These are phyloP conservation scores for Boletellus emodensis DNA, from an alignment of 768 basidiomycete genomes.

Conservation along the genomic window DNA sequence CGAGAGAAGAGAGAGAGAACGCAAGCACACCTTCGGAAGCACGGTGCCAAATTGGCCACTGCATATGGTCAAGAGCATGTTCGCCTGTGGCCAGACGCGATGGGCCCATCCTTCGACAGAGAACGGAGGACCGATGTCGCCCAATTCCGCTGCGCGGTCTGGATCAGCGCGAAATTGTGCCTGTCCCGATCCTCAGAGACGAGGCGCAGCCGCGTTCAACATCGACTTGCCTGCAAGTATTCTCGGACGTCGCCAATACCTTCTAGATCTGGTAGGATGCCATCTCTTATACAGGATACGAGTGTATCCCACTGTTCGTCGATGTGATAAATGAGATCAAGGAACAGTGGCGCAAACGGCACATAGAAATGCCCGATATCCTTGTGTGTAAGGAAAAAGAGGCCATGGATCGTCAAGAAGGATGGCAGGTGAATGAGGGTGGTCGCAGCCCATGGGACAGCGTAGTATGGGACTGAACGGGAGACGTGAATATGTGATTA, in stretches of 20 bases:
- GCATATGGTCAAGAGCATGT: conserved; percentile 3
- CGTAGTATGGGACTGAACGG: conserved; percentile 5
- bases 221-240: conserved; percentile 12
- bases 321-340: conserved; percentile 6
- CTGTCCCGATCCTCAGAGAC: background rate
- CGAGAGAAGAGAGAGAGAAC: background rate
- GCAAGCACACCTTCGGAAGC: conserved; percentile 13
- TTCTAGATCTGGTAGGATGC: conserved; percentile 15
- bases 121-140: conserved; percentile 14
- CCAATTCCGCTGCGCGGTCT: conserved; percentile 17
- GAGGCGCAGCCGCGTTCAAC: background rate
- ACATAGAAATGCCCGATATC: background rate
- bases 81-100: conserved; percentile 17
- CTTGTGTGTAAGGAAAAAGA: conserved; percentile 14
- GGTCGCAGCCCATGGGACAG: conserved; percentile 13
- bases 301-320: background rate
- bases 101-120: conserved; percentile 15
- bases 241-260: conserved; percentile 13
- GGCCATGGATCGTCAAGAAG: conserved; percentile 15
- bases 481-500: background rate
- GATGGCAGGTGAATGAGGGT: conserved; percentile 11
- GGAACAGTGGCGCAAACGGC: conserved; percentile 8
- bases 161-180: conserved; percentile 10
- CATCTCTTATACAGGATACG: conserved; percentile 12
- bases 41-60: conserved; percentile 13